These are phyloP conservation scores for Beauveria sp. DNA, from an alignment of 2,329 filamentous ascomycete genomes.

Conservation along the genomic window DNA sequence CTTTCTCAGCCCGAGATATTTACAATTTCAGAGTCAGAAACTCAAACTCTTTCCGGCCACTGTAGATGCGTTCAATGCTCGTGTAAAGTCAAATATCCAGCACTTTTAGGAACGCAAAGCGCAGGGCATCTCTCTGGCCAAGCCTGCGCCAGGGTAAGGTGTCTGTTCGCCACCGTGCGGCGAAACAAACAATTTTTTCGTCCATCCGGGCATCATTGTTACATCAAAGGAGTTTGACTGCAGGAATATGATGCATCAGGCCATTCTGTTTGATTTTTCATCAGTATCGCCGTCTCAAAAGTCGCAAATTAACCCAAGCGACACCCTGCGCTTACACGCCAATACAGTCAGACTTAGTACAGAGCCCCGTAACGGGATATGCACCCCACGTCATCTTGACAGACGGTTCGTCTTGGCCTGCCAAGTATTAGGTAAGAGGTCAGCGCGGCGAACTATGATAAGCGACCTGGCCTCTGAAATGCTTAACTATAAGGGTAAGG, in stretches of 20 bases:
- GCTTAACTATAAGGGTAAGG: conserved; percentile 10
- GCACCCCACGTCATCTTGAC: conserved; percentile 11
- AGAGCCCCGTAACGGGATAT: neutral
- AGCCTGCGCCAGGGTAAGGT: neutral
- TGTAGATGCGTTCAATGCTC: neutral
- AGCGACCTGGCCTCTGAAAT: neutral
- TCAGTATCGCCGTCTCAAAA: neutral
- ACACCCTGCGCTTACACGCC: conserved; percentile 4
- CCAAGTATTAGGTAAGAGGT: conserved; percentile 7
- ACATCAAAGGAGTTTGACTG: neutral
- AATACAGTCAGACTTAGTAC: conserved; percentile 12
- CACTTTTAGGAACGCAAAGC: neutral
- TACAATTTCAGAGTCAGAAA: too few relatives aligned
- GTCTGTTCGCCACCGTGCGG: conserved; percentile 1
- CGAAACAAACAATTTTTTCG: neutral
- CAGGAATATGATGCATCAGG: neutral
- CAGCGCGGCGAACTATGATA: neutral
- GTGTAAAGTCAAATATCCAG: neutral
- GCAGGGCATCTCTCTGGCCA: neutral
- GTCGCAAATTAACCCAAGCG: neutral
- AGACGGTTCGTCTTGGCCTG: conserved; percentile 7
- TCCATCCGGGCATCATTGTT: neutral
- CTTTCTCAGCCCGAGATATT: too few relatives aligned
- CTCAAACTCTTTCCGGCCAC: too few relatives aligned
- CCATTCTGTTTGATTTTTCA: neutral